Base-by-base conservation (phyloP, 306 rosid genomes). In the Calophaca sinica region DNA sequence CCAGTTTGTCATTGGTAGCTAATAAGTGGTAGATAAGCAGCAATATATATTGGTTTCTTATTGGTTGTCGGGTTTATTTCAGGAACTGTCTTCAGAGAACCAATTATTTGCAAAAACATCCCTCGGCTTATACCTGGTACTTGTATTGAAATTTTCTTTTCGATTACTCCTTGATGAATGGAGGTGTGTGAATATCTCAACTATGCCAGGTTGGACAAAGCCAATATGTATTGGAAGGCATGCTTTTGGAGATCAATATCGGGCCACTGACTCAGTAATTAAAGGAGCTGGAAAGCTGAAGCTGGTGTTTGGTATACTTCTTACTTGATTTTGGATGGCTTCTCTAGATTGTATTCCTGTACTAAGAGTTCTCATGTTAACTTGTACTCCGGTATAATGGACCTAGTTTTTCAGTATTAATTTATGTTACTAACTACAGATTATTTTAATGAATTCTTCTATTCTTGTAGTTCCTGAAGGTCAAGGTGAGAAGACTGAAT, bases 31-130 rank as follows among this genome's bases (percentile, higher is more conserved):
- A 15, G 36, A 29, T 51, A 38, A 38, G 58, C 42, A 41, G 50
- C 10, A 50, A 51, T 72, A 9, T 33, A 32, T 64, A 31, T 51
- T 49, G 53, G 49, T 62, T 76, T 74, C 70, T 77, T 52, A 76
- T 46, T 28, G 32, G 46, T 31, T 12, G 41, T 48, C 38, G 44
- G 58, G 48, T 36, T 73, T 1, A 45, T 72, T 85, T 68, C 89
- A 94, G 99, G 99, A 68, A 94, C 97, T 58, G 99, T 91, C 79
- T 94, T 92, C 86, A 88, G 99, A 83, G 99, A 94, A 76, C 99
- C 99, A 52, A 94, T 94, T 83, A 82, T 94, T 70, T 94, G 99
- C 96, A 94, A 90, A 77, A 94, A 92, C 61, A 59, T 94, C 28
- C 96, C 99, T 67, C 97, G 97, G 36, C 99, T 94, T 70, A 86